phyloP scores from a whole-genome alignment of 176 grass and related monocot genomes.

The Miscanthus lutarioriparius region DNA sequence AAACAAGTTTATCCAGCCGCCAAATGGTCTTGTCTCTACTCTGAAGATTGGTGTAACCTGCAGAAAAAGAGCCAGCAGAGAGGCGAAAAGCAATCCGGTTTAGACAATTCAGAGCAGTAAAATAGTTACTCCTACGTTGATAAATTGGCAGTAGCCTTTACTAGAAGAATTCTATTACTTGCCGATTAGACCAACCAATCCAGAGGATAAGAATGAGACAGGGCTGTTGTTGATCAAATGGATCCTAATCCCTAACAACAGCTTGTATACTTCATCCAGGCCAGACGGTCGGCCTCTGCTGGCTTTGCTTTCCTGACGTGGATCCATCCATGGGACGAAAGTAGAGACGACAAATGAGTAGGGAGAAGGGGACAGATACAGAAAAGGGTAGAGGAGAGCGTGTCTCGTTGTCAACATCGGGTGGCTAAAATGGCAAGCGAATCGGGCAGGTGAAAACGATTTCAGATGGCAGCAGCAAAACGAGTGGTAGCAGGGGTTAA shows the following conservation, averaged over 20 bases:
- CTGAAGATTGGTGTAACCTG: too few species aligned
- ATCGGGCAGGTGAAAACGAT: conserved; percentile 23
- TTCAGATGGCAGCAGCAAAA: conserved; percentile 16
- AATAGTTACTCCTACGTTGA: too few species aligned
- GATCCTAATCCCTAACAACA: too few species aligned
- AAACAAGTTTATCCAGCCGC: background rate
- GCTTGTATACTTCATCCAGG: background rate
- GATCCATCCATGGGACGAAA: background rate
- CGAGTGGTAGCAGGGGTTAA: background rate
- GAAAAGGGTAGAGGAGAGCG: background rate
- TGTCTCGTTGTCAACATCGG: background rate
- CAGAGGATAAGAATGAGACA: background rate
- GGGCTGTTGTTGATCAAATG: too few species aligned
- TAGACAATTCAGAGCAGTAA: too few species aligned
- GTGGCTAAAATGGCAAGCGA: background rate
- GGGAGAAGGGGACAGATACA: too few species aligned
- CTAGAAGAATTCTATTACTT: conserved; percentile 7
- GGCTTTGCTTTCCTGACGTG: conserved; percentile 4
- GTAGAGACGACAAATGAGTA: background rate
- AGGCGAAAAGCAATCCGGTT: background rate
- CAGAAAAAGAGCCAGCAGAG: background rate
- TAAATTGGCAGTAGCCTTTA: too few species aligned
- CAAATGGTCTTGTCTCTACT: background rate
- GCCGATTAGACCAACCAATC: background rate
- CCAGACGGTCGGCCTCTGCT: background rate